Conservation (phyloP, 1,284 basidiomycete species). For the Heterobasidion occidentale region DNA sequence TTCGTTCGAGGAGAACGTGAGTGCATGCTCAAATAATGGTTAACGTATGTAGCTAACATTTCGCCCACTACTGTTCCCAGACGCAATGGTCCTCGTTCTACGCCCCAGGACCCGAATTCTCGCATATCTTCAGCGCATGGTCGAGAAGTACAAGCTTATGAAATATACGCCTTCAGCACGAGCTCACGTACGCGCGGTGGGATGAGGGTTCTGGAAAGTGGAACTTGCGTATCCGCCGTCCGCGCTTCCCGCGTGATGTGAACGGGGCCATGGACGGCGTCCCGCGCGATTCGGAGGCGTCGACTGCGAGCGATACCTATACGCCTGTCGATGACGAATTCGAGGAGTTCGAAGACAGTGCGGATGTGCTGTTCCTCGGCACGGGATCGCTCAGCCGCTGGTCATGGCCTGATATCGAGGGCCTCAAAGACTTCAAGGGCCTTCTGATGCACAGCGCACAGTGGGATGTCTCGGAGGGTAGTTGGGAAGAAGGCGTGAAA, state of each 20-base stretch:
- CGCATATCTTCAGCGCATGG: constrained; percentile 42
- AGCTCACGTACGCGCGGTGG: constrained; percentile 41
- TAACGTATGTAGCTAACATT: neutral
- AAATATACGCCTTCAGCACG: constrained; percentile 47
- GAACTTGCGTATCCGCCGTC: constrained; percentile 36
- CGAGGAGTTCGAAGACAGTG: constrained; percentile 41
- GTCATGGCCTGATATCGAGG: constrained; percentile 53
- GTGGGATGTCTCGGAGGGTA: constrained; percentile 39
- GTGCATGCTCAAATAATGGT: neutral
- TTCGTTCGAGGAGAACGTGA: constrained; percentile 47
- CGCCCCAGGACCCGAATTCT: constrained; percentile 50
- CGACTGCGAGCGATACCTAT: neutral
- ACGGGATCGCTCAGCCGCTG: constrained; percentile 44
- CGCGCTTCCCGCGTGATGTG: neutral
- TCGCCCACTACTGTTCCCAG: constrained; percentile 17
- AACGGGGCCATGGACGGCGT: neutral
- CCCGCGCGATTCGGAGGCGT: neutral
- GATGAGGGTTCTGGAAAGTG: constrained; percentile 44
- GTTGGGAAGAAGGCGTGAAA: constrained; percentile 39
- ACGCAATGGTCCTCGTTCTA: constrained; percentile 55
- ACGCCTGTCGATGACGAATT: constrained; percentile 14
- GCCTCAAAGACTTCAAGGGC: constrained; percentile 43
- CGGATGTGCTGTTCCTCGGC: constrained; percentile 45
- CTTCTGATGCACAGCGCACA: constrained; percentile 47
- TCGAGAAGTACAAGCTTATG: constrained; percentile 49